These are phyloP conservation scores for Stemphylium vesicarium DNA, from an alignment of 2,329 filamentous ascomycete genomes.

Conservation along the genomic window DNA sequence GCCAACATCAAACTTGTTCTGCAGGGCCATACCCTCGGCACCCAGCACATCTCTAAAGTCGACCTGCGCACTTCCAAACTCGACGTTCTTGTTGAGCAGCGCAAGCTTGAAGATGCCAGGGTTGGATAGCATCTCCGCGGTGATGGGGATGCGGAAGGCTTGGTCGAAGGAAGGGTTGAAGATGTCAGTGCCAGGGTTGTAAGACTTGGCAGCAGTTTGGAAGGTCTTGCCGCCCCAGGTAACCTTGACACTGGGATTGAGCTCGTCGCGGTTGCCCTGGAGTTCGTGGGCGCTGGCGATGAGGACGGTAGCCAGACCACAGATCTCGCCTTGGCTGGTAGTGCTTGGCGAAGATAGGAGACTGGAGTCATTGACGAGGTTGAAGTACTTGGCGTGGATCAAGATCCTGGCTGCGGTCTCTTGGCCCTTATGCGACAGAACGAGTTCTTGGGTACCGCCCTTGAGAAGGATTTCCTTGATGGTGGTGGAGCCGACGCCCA, in stretches of 20 bases:
- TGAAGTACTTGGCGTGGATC: slow-evolving; percentile 51
- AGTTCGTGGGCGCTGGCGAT: slow-evolving; percentile 53
- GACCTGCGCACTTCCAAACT: slow-evolving; percentile 35
- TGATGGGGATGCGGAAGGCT: slow-evolving; percentile 54
- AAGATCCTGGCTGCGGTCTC: slow-evolving; percentile 46
- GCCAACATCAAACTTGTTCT: slow-evolving; percentile 35
- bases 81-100: slow-evolving; percentile 37
- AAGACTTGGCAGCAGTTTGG: slow-evolving; percentile 52
- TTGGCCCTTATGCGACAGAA: slow-evolving; percentile 49
- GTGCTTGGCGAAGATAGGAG: slow-evolving; percentile 39
- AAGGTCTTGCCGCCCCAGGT: slow-evolving; percentile 53
- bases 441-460: slow-evolving; percentile 53
- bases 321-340: slow-evolving; percentile 38
- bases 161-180: slow-evolving; percentile 58
- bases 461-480: slow-evolving; percentile 52
- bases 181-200: slow-evolving; percentile 56
- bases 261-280: slow-evolving; percentile 52
- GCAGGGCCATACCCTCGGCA: slow-evolving; percentile 28
- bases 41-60: slow-evolving; percentile 34
- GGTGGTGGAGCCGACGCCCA: slow-evolving; percentile 52
- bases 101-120: slow-evolving; percentile 32
- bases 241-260: slow-evolving; percentile 56
- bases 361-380: slow-evolving; percentile 49
- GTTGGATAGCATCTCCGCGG: slow-evolving; percentile 36
- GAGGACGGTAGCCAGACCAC: slow-evolving; percentile 53